Evolutionary conservation across 2,329 filamentous ascomycete genomes (phyloP).

Genomic region (Dothistroma pini): DNA sequence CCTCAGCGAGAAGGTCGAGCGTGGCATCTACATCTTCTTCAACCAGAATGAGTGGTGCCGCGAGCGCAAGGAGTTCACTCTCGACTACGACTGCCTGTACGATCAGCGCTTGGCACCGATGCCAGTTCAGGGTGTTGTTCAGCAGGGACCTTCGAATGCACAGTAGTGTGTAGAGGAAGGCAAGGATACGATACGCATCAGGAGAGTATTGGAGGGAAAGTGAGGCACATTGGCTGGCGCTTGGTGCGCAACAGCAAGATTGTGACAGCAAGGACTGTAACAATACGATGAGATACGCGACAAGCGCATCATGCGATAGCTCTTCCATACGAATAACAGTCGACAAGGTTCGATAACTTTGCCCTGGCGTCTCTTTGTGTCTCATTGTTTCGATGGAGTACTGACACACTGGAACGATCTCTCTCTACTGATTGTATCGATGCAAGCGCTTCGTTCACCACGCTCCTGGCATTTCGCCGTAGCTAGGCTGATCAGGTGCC

Average conservation of each 20-base stretch:
- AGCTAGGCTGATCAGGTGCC: too few species aligned
- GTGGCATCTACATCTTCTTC: slow-evolving; percentile 54
- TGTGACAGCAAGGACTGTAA: background rate
- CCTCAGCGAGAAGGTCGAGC: slow-evolving; percentile 46
- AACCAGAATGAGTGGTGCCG: slow-evolving; percentile 52
- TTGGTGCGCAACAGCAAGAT: background rate
- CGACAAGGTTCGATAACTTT: background rate
- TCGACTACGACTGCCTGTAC: slow-evolving; percentile 52
- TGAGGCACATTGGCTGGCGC: background rate
- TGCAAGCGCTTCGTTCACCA: too few species aligned
- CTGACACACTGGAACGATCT: too few species aligned
- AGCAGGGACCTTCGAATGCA: background rate
- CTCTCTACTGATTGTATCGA: too few species aligned
- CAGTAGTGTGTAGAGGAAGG: background rate
- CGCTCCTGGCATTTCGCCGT: too few species aligned
- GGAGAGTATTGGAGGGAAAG: background rate
- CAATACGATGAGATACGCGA: background rate
- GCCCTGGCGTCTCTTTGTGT: background rate
- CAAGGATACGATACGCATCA: background rate
- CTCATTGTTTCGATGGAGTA: background rate
- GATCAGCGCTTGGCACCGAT: slow-evolving; percentile 22
- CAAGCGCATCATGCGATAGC: background rate
- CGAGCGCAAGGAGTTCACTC: slow-evolving; percentile 50
- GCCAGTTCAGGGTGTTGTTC: slow-evolving; percentile 12
- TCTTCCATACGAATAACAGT: background rate